Conservation (phyloP, 1,284 basidiomycete species). For the Naganishia liquefaciens region DNA sequence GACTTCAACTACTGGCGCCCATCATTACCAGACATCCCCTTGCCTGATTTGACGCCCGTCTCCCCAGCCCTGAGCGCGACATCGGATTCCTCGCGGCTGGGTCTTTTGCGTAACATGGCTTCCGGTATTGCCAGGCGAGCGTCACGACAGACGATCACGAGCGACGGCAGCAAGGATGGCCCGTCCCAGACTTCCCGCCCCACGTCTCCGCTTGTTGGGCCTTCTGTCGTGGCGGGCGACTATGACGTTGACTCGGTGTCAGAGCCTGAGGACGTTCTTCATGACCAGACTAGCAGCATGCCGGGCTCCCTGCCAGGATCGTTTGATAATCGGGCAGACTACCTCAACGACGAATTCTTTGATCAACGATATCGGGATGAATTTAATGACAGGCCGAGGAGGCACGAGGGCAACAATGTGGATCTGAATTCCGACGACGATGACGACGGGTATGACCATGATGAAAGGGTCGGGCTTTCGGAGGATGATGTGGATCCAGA, state of each 20-base stretch:
- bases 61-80: conserved; percentile 89
- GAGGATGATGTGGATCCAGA: conserved; percentile 58
- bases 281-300: conserved; percentile 49
- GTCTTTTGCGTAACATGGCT: conserved; percentile 77
- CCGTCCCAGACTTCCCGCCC: conserved; percentile 55
- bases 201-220: conserved; percentile 45
- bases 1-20: conserved; percentile 97
- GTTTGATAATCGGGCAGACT: conserved; percentile 55
- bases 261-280: conserved; percentile 33
- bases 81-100: conserved; percentile 78
- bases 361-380: conserved; percentile 34
- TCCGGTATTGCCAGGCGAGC: conserved; percentile 59
- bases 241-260: conserved; percentile 27
- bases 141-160: conserved; percentile 44
- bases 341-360: conserved; percentile 41
- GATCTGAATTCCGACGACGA: conserved; percentile 55
- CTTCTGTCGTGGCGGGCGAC: conserved; percentile 20
- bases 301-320: conserved; percentile 79
- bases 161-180: conserved; percentile 46
- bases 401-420: conserved; percentile 55
- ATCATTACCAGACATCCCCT: conserved; percentile 71
- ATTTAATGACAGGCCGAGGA: conserved; percentile 35
- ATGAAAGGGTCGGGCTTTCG: conserved; percentile 46
- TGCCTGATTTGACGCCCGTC: conserved; percentile 79
- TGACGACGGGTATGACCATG: conserved; percentile 34